Conservation (phyloP, 1,139 yeast species). For the Zygosaccharomyces sapae region DNA sequence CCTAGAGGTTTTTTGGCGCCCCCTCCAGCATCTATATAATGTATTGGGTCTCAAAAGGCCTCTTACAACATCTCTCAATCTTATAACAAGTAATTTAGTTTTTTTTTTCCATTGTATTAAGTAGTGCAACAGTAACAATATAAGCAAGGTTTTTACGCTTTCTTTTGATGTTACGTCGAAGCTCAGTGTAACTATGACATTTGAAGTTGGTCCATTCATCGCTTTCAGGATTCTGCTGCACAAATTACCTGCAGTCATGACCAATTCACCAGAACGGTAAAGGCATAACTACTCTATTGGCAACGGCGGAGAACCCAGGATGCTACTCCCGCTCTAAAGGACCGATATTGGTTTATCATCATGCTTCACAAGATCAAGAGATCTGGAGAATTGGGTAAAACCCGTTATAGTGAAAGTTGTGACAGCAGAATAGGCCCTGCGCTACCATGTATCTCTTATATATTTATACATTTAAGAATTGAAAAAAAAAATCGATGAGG, state of each 20-base stretch:
- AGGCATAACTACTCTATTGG: slow-evolving; percentile 4
- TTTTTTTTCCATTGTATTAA: slow-evolving; percentile 3
- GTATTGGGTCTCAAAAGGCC: slow-evolving; percentile 14
- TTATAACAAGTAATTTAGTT: slow-evolving; percentile 2
- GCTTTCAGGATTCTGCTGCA: slow-evolving; percentile 34
- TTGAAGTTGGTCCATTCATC: slow-evolving; percentile 36
- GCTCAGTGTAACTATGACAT: slow-evolving; percentile 41
- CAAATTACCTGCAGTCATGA: slow-evolving; percentile 3
- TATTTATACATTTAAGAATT: not conserved
- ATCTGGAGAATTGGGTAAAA: not conserved
- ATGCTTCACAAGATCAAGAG: slow-evolving; percentile 5
- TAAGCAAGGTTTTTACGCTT: slow-evolving; percentile 1
- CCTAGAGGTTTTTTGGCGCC: slow-evolving; percentile 1
- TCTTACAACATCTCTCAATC: slow-evolving; percentile 4
- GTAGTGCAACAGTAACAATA: slow-evolving; percentile 3
- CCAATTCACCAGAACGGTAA: slow-evolving; percentile 19
- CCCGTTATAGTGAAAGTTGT: not conserved
- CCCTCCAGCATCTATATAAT: slow-evolving; percentile 5
- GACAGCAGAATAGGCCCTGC: too few species aligned
- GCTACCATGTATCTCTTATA: too few species aligned
- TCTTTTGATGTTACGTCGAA: not conserved
- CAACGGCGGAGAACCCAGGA: slow-evolving; percentile 4
- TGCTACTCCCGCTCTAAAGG: slow-evolving; percentile 1
- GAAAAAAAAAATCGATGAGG: slow-evolving; percentile 1
- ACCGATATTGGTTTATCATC: slow-evolving; percentile 4